phyloP scores from a whole-genome alignment of 2,329 filamentous ascomycete genomes.

The Dactylellina leptospora region DNA sequence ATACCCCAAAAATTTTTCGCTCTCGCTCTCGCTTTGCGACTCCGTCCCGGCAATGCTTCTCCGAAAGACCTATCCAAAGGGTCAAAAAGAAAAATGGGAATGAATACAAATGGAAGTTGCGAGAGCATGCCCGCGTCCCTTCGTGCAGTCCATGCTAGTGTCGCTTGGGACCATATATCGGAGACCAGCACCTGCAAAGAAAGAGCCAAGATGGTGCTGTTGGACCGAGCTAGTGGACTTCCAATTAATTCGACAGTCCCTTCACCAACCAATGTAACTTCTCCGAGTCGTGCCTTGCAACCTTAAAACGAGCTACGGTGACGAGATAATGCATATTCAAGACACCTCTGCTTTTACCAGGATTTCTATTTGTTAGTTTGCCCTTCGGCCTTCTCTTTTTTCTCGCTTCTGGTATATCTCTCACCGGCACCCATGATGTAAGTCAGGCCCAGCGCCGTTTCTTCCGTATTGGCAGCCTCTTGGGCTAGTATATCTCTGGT shows the following conservation, averaged over 20 bases:
- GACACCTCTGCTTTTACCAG: conserved; percentile 31
- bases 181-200: background rate
- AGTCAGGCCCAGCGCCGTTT: conserved; percentile 38
- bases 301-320: conserved; percentile 46
- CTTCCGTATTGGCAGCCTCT: conserved; percentile 51
- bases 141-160: conserved; percentile 5
- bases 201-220: conserved; percentile 29
- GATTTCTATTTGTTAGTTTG: conserved; percentile 21
- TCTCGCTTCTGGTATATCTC: conserved; percentile 11
- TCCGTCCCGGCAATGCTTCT: background rate
- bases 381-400: conserved; percentile 2
- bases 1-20: conserved; percentile 28
- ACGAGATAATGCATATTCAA: conserved; percentile 51
- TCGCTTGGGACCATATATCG: conserved; percentile 12
- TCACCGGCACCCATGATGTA: conserved; percentile 42
- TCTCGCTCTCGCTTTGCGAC: background rate
- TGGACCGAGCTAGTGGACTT: conserved; percentile 14
- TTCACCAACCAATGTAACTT: conserved; percentile 10
- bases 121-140: too few species aligned
- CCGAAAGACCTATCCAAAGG: too few species aligned
- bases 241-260: background rate
- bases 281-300: conserved; percentile 36
- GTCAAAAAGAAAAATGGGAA: too few species aligned
- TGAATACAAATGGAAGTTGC: too few species aligned
- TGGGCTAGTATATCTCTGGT: conserved; percentile 33